Evolutionary conservation across 192 early-diverging fungal species (phyloP), one percentile per base, ranked within the genome.

Genomic region (Funneliformis geosporum): DNA sequence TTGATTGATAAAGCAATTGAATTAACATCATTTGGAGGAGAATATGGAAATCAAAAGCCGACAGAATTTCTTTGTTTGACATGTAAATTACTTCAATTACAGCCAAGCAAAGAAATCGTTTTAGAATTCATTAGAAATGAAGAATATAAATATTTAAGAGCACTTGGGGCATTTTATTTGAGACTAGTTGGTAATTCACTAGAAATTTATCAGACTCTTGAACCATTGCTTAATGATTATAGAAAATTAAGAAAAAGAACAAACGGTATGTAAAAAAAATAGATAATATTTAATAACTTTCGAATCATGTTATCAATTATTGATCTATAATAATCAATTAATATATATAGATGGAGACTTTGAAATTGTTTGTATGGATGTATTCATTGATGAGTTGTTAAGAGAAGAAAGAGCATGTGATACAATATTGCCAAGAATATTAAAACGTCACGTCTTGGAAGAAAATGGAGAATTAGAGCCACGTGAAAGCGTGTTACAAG

Each of bases 31-130:
- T 90, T 99, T 61, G 96, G 96, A 55, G 96, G 96, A 16, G 89
- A 91, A 74, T 97, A 90, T 80, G 96, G 95, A 12, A 90, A 89
- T 79, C 92, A 96, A 67, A 90, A 91, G 79, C 97, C 98, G 1
- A 96, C 94, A 33, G 93, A 95, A 74, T 99, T 99, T 80, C 81
- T 98, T 23, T 98, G 96, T 78, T 86, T 98, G 4, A 82, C 88
- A 1, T 86, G 98, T 18, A 98, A 98, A 80, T 84, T 98, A 70
- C 86, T 99, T 12, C 96, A 98, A 81, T 85, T 99, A 14, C 96
- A 98, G 81, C 98, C 98, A 23, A 92, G 95, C 55, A 88, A 91
- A 40, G 90, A 94, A 25, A 99, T 98, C 85, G 81, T 97, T 0
- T 82, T 93, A 75, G 91, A 94, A 66, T 95, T 94, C 47, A 89